Evolutionary conservation across 306 rosid genomes (phyloP).

Genomic region (Rosa rugosa): DNA sequence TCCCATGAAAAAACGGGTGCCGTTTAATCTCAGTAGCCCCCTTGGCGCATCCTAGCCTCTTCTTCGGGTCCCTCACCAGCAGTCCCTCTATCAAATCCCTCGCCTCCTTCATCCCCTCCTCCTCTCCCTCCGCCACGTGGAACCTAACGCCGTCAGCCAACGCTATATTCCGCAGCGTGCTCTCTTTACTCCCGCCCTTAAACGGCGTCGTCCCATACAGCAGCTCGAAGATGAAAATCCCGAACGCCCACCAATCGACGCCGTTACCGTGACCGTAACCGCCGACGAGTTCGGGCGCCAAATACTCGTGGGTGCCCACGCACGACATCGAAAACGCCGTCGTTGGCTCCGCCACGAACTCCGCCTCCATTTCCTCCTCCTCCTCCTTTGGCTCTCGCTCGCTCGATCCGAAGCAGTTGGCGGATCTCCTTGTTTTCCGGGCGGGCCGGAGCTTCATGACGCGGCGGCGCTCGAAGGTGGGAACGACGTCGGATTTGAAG

Average conservation of each 20-base stretch:
- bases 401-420: slow-evolving; percentile 31
- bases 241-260: slow-evolving; percentile 99
- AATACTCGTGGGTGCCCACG: slow-evolving; percentile 87
- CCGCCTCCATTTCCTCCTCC: slow-evolving; percentile 29
- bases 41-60: slow-evolving; percentile 58
- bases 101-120: slow-evolving; percentile 50
- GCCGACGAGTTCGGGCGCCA: slow-evolving; percentile 76
- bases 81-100: slow-evolving; percentile 63
- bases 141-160: slow-evolving; percentile 49
- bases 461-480: slow-evolving; percentile 24
- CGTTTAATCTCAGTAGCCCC: slow-evolving; percentile 84
- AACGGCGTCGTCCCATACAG: slow-evolving; percentile 83
- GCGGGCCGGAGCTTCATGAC: not conserved
- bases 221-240: slow-evolving; percentile 67
- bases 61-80: slow-evolving; percentile 61
- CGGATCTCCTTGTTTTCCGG: not conserved
- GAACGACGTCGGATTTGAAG: slow-evolving; percentile 66
- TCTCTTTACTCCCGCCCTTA: slow-evolving; percentile 69
- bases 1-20: slow-evolving; percentile 77
- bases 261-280: slow-evolving; percentile 83
- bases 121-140: slow-evolving; percentile 39
- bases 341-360: slow-evolving; percentile 81
- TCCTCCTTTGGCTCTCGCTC: not conserved
- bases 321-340: slow-evolving; percentile 75
- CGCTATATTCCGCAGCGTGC: slow-evolving; percentile 70